phyloP scores from a whole-genome alignment of 768 basidiomycete species.

The Podaxis sp. region DNA sequence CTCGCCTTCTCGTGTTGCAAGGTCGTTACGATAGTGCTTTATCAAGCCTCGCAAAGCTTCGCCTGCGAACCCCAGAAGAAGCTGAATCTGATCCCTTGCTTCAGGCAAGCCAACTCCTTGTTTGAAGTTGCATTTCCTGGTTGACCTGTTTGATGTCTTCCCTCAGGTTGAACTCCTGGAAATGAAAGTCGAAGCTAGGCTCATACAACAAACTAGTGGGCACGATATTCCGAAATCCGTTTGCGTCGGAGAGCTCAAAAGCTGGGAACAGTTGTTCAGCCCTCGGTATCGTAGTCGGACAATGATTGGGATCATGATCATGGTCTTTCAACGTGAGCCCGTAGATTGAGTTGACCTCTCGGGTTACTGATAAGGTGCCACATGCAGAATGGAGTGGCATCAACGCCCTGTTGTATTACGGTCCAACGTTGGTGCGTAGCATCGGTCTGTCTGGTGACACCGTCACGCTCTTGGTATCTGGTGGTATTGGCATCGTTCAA shows the following conservation, averaged over 20 bases:
- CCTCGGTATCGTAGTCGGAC: slow-evolving; percentile 59
- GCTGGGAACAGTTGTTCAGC: slow-evolving; percentile 60
- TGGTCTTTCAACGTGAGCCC: slow-evolving; percentile 79
- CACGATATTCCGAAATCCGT: slow-evolving; percentile 18
- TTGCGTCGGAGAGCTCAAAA: slow-evolving; percentile 33
- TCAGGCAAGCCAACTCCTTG: slow-evolving; percentile 34
- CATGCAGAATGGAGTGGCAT: slow-evolving; percentile 84
- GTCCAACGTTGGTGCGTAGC: slow-evolving; percentile 65
- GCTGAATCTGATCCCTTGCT: slow-evolving; percentile 48
- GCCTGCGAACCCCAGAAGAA: slow-evolving; percentile 48
- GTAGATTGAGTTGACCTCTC: not conserved
- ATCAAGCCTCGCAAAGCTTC: slow-evolving; percentile 53
- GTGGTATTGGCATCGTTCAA: slow-evolving; percentile 79
- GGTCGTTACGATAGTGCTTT: slow-evolving; percentile 61
- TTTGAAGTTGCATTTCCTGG: slow-evolving; percentile 2
- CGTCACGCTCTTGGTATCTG: slow-evolving; percentile 65
- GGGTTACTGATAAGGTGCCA: not conserved
- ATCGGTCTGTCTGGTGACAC: slow-evolving; percentile 64
- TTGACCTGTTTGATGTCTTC: not conserved
- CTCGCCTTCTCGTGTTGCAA: slow-evolving; percentile 55
- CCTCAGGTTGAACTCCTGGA: slow-evolving; percentile 69
- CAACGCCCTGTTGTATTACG: slow-evolving; percentile 82
- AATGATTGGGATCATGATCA: slow-evolving; percentile 67
- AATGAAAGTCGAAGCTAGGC: slow-evolving; percentile 66
- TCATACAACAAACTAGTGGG: slow-evolving; percentile 40